A percentile compares a stretch with the other conserved stretches of the same genome.
These are phyloP conservation scores for Synchytrium microbalum DNA, from an alignment of 371 early-diverging fungal genomes.

Conservation along the genomic window DNA sequence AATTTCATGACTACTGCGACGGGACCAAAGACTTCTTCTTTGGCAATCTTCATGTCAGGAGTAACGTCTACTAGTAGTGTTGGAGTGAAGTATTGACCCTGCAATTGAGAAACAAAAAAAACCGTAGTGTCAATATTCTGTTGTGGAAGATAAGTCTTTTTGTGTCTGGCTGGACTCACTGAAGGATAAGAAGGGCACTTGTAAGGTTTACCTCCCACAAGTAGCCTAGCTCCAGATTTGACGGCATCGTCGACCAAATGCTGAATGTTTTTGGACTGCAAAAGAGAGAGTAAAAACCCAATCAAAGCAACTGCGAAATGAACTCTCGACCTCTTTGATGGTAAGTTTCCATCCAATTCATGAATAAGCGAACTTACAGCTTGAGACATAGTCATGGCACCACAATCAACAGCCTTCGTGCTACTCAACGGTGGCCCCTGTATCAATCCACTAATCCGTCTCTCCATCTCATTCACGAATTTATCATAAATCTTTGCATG, in stretches of 20 bases:
- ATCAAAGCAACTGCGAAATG: no score
- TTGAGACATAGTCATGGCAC: constrained; percentile 15
- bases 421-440: neutral
- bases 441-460: neutral
- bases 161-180: neutral
- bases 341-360: no score
- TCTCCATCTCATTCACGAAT: constrained; percentile 41
- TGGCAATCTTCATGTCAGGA: constrained; percentile 57
- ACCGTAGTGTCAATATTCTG: no score
- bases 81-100: constrained; percentile 64
- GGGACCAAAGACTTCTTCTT: constrained; percentile 90
- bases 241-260: constrained; percentile 72
- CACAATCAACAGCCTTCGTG: constrained; percentile 40
- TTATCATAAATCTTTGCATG: constrained; percentile 65
- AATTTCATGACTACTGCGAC: constrained; percentile 63
- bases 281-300: neutral
- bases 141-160: no score
- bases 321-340: no score
- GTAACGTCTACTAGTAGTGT: constrained; percentile 58
- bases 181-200: neutral
- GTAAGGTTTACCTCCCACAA: neutral
- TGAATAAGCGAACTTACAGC: constrained; percentile 37
- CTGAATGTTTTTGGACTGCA: constrained; percentile 29
- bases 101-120: constrained; percentile 36
- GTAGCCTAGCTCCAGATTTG: constrained; percentile 53